These are phyloP conservation scores for Hymenoscyphus repandus DNA, from an alignment of 2,329 filamentous ascomycete genomes.

Conservation along the genomic window DNA sequence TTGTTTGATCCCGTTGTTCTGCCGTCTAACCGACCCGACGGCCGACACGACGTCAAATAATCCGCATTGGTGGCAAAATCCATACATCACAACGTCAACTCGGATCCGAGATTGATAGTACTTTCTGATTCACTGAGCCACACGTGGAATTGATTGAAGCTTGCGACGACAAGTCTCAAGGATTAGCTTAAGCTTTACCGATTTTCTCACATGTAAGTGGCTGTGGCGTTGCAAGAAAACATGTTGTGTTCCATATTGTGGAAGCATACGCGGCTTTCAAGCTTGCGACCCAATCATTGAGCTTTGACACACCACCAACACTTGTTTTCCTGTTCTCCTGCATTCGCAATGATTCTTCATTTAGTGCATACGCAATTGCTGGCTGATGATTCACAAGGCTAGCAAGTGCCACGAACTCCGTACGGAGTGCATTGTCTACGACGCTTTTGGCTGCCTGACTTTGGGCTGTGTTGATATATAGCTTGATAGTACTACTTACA, in stretches of 20 bases:
- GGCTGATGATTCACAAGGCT: background rate
- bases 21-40: too few relatives aligned
- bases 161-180: slow-evolving; percentile 22
- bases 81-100: too few relatives aligned
- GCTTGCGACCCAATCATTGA: background rate
- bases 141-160: background rate
- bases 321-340: background rate
- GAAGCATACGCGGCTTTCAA: slow-evolving; percentile 13
- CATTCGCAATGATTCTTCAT: background rate
- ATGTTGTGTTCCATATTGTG: background rate
- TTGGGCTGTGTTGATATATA: background rate
- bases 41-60: background rate
- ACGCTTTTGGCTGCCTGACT: slow-evolving; percentile 1
- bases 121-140: slow-evolving; percentile 6
- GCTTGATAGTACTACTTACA: background rate
- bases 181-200: slow-evolving; percentile 14
- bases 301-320: background rate
- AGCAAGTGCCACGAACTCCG: background rate
- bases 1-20: background rate
- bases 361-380: background rate
- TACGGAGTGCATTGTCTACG: background rate
- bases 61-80: background rate
- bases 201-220: background rate
- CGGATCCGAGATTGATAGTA: too few relatives aligned
- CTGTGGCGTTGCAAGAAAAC: slow-evolving; percentile 8